Evolutionary conservation across 495 filamentous ascomycete species (phyloP).

Genomic region (Thozetella sp.): DNA sequence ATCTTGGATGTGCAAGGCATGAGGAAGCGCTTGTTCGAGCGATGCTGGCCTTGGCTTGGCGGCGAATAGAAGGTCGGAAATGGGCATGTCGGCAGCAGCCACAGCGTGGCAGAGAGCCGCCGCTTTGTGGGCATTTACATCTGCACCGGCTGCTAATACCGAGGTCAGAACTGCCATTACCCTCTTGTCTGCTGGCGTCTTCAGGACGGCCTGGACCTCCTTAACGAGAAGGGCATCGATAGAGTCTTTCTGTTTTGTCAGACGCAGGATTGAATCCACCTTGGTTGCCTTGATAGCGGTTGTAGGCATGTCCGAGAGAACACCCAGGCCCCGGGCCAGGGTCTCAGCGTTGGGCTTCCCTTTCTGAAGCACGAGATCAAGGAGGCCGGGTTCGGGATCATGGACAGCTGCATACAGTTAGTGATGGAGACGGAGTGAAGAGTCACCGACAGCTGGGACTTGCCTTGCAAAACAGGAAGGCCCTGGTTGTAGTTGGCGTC

Average conservation of each 20-base stretch:
- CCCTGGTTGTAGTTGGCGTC: conserved; percentile 44
- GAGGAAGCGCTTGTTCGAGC: conserved; percentile 36
- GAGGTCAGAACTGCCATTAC: conserved; percentile 28
- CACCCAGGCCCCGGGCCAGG: conserved; percentile 29
- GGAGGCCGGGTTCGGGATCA: conserved; percentile 31
- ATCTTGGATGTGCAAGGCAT: conserved; percentile 41
- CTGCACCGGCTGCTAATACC: conserved; percentile 42
- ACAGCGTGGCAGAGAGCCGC: conserved; percentile 41
- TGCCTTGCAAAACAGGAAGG: conserved; percentile 26
- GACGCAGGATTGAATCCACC: conserved; percentile 34
- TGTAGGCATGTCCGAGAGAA: conserved; percentile 26
- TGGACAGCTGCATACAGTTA: conserved; percentile 24
- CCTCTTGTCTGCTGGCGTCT: conserved; percentile 20
- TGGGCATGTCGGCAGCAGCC: conserved; percentile 29
- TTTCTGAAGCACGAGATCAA: conserved; percentile 41
- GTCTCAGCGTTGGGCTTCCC: conserved; percentile 33
- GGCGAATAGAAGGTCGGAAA: conserved; percentile 39
- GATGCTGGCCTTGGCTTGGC: conserved; percentile 28
- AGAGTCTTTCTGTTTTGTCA: conserved; percentile 29
- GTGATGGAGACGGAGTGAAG: neutral
- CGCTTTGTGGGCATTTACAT: conserved; percentile 42
- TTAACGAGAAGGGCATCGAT: conserved; percentile 33
- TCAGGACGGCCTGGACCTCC: conserved; percentile 39
- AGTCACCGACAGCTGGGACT: neutral
- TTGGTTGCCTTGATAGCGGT: conserved; percentile 36